A percentile compares a stretch with the other conserved stretches of the same genome.
phyloP scores from a whole-genome alignment of 2,329 filamentous ascomycete species.

The Mollisia scopiformis region DNA sequence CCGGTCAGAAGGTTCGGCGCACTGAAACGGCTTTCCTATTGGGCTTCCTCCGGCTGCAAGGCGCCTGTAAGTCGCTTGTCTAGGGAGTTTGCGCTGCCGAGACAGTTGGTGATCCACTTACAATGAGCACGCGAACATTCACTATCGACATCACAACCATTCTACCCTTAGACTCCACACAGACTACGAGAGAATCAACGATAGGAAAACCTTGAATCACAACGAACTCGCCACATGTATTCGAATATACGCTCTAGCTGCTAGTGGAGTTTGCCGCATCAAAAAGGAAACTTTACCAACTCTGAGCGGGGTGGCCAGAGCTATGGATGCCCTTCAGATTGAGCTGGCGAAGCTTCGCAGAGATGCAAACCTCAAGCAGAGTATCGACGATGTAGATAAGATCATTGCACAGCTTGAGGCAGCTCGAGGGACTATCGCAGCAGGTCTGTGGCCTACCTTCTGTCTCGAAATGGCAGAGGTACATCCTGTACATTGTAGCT shows the following conservation, averaged over 20 bases:
- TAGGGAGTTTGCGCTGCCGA: background rate
- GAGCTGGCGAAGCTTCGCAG: slow-evolving; percentile 36
- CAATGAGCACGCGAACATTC: slow-evolving; percentile 16
- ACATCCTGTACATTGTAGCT: slow-evolving; percentile 1
- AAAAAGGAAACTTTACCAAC: background rate
- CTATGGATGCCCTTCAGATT: slow-evolving; percentile 37
- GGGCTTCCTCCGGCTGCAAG: slow-evolving; percentile 5
- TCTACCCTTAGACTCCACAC: background rate
- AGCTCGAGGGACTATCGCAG: slow-evolving; percentile 74
- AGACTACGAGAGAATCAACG: background rate
- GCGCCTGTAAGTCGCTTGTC: slow-evolving; percentile 1
- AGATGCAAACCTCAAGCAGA: slow-evolving; percentile 36
- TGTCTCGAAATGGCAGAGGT: background rate
- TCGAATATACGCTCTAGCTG: slow-evolving; percentile 1
- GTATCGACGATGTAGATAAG: slow-evolving; percentile 75
- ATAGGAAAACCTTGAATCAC: background rate
- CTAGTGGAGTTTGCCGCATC: slow-evolving; percentile 12
- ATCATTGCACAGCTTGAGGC: slow-evolving; percentile 77
- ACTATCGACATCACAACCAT: background rate
- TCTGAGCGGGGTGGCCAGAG: slow-evolving; percentile 26
- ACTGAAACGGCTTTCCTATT: slow-evolving; percentile 3
- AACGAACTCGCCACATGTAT: slow-evolving; percentile 9
- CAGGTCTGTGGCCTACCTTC: slow-evolving; percentile 50
- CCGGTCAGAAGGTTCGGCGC: slow-evolving; percentile 3
- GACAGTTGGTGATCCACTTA: slow-evolving; percentile 11